Evolutionary conservation across 768 basidiomycete species (phyloP), one percentile per base, ranked within the genome.

Genomic region (Holtermanniella nyarrowii): DNA sequence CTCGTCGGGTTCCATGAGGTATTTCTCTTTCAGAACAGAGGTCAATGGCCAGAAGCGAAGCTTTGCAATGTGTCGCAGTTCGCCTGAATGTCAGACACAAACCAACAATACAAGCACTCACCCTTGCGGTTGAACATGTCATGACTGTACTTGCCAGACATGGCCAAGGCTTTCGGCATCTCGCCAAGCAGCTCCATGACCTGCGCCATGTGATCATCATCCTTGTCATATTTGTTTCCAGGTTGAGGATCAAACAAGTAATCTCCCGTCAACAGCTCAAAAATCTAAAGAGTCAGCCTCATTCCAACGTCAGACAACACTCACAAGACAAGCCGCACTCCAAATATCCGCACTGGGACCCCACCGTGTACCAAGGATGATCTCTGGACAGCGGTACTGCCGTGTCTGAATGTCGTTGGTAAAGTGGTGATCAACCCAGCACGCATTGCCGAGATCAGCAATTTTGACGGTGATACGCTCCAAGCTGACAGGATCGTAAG

Each of bases 351-450:
- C 90, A 60, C 86, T 89, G 11, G 88, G 77, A 3, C 88, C 87
- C 93, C 93, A 99, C 60, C 88, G 86, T 1, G 88, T 88, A 42
- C 93, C 93, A 1, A 97, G 77, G 44, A 99, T 91, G 53, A 97
- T 93, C 71, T 99, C 93, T 1, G 95, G 93, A 76, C 88, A 89
- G 23, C 95, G 82, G 70, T 97, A 97, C 65, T 97, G 95, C 64
- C 93, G 75, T 23, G 95, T 99, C 74, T 97, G 90, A 61, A 96
- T 97, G 63, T 96, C 95, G 72, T 99, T 93, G 41, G 95, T 97
- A 59, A 97, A 99, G 68, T 97, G 95, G 59, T 96, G 53, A 51
- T 73, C 66, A 81, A 88, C 88, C 14, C 88, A 89, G 27, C 89
- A 90, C 22, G 89, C 90, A 71, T 97, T 97, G 5, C 95, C 95